Base-by-base conservation (phyloP, 495 filamentous ascomycete species). In the Ascodesmis nigricans region DNA sequence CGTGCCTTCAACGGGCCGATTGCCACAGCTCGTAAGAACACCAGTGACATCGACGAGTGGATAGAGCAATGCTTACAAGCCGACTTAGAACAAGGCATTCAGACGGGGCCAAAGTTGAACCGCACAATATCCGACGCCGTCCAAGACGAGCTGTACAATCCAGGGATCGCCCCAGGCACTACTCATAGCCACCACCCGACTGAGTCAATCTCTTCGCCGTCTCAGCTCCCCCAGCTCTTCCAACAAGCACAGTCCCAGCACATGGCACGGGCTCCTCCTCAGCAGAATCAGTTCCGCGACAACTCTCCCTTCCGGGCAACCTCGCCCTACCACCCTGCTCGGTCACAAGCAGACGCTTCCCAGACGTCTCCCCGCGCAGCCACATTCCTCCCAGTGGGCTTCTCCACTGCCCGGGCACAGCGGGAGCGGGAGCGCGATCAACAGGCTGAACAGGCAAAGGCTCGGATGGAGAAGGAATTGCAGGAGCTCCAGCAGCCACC, bases 41-140 rank as follows among this genome's bases (percentile, higher is more conserved):
- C 49, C 54, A 52, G 44, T 49, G 42, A 45, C 51, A 57, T 51
- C 37, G 47, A 60, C 44, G 58, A 62, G 44, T 71, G 62, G 63
- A 60, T 69, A 60, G 58, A 63, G 52, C 59, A 66, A 47, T 68
- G 66, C 63, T 69, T 73, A 72, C 69, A 49, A 29, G 6, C 20
- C 33, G 21, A 40, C 33, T 43, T 46, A 49, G 55, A 64, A 58
- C 63, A 60, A 44, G 50, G 54, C 33, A 55, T 60, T 20, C 56
- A 57, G 25, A 29, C n/a, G n/a, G 61, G 78, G 23, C 78, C 82
- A 3, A 90, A 87, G 54, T 63, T 92, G 40, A 71, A 77, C 33
- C 67, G 82, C 31, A 90, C 81, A 5, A 75, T 82, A 52, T 82
- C 80, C 5, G 82, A 91, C 48, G 64, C 77, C 19, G 81, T 75